Conservation (phyloP, 345 rosid species). For the Brassica incana region DNA sequence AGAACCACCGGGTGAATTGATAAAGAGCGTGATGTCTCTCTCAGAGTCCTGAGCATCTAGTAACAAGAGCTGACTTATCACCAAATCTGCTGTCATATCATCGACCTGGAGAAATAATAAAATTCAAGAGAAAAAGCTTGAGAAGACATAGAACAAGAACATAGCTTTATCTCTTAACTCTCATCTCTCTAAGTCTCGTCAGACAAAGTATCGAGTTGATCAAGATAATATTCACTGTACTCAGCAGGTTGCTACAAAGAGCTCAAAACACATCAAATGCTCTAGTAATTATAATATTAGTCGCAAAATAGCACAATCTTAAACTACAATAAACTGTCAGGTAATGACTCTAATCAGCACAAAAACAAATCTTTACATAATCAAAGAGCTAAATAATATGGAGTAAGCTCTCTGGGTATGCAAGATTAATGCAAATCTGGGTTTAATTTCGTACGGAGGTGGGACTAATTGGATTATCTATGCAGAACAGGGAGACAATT, state of each 20-base stretch:
- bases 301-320: not conserved
- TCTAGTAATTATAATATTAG: not conserved
- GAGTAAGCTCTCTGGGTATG: not conserved
- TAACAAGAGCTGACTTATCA: slow-evolving; percentile 84
- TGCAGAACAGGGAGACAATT: not conserved
- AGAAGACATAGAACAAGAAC: not conserved
- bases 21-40: slow-evolving; percentile 77
- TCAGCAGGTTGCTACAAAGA: not conserved
- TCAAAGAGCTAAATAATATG: not conserved
- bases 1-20: slow-evolving; percentile 94
- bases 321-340: not conserved
- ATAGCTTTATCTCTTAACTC: not conserved
- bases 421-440: not conserved
- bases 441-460: not conserved
- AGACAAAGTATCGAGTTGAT: too few relatives aligned
- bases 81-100: slow-evolving; percentile 79
- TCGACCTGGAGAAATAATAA: slow-evolving; percentile 60
- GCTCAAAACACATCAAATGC: slow-evolving; percentile 10
- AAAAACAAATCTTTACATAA: not conserved
- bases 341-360: not conserved
- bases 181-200: not conserved
- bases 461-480: not conserved
- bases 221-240: not conserved
- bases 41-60: slow-evolving; percentile 82
- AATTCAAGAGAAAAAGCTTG: not conserved